Conservation (phyloP, 169 alveolate species). For the Plasmodium coatneyi region DNA sequence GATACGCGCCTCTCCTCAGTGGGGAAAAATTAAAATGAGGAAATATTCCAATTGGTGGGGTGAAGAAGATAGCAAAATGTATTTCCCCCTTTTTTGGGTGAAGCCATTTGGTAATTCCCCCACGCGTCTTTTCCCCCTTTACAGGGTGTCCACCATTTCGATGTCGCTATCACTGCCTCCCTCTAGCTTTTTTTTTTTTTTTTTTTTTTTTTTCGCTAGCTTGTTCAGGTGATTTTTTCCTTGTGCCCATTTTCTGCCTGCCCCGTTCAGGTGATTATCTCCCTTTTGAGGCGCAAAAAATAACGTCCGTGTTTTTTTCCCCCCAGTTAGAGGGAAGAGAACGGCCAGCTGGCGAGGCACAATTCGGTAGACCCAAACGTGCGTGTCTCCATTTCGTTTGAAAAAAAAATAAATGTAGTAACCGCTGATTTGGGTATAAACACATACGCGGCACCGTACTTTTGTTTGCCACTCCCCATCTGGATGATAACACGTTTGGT, state of each 20-base stretch:
- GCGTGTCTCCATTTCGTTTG: neutral
- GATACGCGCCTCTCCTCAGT: neutral
- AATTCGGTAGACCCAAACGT: neutral
- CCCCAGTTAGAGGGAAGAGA: neutral
- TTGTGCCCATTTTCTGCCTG: neutral
- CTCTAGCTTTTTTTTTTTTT: neutral
- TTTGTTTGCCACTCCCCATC: neutral
- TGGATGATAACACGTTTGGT: neutral
- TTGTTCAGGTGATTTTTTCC: neutral
- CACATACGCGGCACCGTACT: neutral
- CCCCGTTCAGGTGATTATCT: neutral
- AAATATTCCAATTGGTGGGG: neutral
- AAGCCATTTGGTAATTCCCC: neutral
- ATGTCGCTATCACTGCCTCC: neutral
- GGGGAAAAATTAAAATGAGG: neutral
- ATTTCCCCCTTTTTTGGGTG: neutral
- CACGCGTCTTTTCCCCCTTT: neutral
- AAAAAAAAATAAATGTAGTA: neutral
- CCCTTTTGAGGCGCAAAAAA: neutral
- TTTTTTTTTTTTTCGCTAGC: neutral
- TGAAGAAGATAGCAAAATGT: neutral
- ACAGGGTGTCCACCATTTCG: neutral
- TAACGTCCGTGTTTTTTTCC: neutral
- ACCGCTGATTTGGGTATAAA: neutral
- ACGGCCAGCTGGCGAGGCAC: neutral